Conservation (phyloP, 2,329 filamentous ascomycete species). For the Botryosphaeria dothidea region DNA sequence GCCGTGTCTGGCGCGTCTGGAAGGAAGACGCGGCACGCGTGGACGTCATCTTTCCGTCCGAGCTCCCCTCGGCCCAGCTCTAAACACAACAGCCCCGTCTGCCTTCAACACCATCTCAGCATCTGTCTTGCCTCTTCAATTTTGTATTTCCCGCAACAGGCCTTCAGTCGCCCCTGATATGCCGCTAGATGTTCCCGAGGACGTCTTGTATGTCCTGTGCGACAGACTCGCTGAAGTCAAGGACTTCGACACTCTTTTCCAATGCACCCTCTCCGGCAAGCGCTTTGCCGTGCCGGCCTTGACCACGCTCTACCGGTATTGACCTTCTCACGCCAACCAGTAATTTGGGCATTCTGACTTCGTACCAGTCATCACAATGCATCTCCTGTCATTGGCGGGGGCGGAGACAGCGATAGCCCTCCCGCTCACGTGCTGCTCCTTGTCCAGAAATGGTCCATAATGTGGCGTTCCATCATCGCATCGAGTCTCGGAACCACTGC, state of each 20-base stretch:
- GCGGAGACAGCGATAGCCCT: slow-evolving; percentile 41
- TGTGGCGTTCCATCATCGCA: slow-evolving; percentile 69
- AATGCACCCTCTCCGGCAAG: slow-evolving; percentile 57
- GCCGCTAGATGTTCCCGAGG: slow-evolving; percentile 49
- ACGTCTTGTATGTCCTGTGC: slow-evolving; percentile 63
- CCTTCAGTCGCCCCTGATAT: background rate
- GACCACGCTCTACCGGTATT: slow-evolving; percentile 63
- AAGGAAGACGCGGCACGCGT: background rate
- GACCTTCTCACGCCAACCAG: background rate
- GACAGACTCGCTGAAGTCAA: slow-evolving; percentile 57
- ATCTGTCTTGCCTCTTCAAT: background rate
- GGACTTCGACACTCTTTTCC: slow-evolving; percentile 63
- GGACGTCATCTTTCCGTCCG: slow-evolving; percentile 17
- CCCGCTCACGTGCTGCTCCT: slow-evolving; percentile 47
- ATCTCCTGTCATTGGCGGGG: slow-evolving; percentile 42
- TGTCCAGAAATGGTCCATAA: slow-evolving; percentile 60
- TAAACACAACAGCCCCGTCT: background rate
- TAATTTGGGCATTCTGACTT: background rate
- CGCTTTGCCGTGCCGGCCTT: slow-evolving; percentile 61
- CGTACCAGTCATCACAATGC: slow-evolving; percentile 44
- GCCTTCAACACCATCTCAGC: slow-evolving; percentile 20
- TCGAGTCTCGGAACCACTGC: slow-evolving; percentile 64
- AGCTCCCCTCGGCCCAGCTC: background rate
- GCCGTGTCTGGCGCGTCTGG: background rate
- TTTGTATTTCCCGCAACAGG: background rate